Evolutionary conservation across 2,329 filamentous ascomycete genomes (phyloP).

Genomic region (Fusarium sublunatum): DNA sequence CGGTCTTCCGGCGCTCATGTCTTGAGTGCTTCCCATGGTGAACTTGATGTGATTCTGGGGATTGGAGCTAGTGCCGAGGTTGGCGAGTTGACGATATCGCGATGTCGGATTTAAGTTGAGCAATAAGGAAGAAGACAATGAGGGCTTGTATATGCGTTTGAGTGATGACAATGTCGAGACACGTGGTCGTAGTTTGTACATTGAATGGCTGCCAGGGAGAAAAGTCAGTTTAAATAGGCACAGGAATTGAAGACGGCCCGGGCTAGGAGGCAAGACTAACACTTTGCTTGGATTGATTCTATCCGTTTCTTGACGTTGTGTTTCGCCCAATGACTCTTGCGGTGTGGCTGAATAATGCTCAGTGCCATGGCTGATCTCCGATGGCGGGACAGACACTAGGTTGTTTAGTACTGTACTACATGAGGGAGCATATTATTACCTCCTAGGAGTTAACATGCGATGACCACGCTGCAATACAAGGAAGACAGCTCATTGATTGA

Average conservation of each 20-base stretch:
- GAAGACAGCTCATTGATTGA: not conserved
- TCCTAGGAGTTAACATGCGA: not conserved
- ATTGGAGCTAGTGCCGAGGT: constrained; percentile 16
- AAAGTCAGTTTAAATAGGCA: constrained; percentile 15
- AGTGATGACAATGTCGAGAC: constrained; percentile 26
- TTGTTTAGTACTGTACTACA: not conserved
- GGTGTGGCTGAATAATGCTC: constrained; percentile 41
- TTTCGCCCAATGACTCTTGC: constrained; percentile 41
- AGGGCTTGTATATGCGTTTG: constrained; percentile 30
- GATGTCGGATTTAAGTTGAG: constrained; percentile 28
- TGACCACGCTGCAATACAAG: not conserved
- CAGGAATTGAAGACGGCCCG: constrained; percentile 12
- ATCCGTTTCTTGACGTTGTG: constrained; percentile 12
- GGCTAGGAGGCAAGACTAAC: constrained; percentile 24
- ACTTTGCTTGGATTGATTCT: constrained; percentile 22
- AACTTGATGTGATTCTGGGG: constrained; percentile 17
- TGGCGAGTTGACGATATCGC: constrained; percentile 23
- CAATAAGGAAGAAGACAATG: constrained; percentile 17
- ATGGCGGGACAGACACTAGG: constrained; percentile 26
- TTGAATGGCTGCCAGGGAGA: constrained; percentile 30
- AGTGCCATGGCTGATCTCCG: constrained; percentile 21
- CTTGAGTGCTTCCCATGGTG: constrained; percentile 52
- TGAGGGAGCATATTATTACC: too few relatives aligned
- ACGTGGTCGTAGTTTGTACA: constrained; percentile 43
- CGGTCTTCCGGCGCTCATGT: constrained; percentile 50